Base-by-base conservation (phyloP, 495 filamentous ascomycete genomes). In the Halenospora varia region DNA sequence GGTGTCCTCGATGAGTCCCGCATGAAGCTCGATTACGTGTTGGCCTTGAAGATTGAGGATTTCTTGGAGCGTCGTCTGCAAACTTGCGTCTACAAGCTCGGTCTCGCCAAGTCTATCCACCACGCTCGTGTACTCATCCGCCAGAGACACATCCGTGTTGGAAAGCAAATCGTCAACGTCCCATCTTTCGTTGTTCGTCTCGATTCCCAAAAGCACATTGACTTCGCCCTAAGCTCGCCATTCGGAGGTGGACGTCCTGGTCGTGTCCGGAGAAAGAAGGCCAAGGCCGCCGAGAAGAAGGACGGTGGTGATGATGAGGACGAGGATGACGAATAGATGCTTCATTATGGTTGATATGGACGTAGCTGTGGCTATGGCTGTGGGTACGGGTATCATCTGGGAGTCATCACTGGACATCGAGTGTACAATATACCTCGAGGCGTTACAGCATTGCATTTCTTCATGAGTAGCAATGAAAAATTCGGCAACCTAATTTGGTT, bases 1-100 rank as follows among this genome's bases (percentile, higher is more conserved):
- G 94, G 94, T 89, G 94, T 98, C 71, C 89, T 98, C 74, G 94
- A 98, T 75, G 94, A 98, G 83, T 88, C 90, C 75, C 94, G 95
- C 85, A 98, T 97, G 95, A 98, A 96, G 88, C 92, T 98, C 82
- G 94, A 98, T 95, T 98, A 98, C 89, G 94, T 98, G 71, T 83
- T 98, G 70, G 94, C 94, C 75, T 88, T 98, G 61, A 92, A 92
- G 81, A 86, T 89, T 69, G 95, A 98, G 77, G 94, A 98, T 75
- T 98, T 98, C 87, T 84, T 98, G 78, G 94, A 98, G 87, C 92
- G 94, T 69, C 90, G 94, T 80, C 92, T 98, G 65, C 82, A 98
- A 85, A 98, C 94, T 67, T 96, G 94, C 71, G 94, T 98, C 73
- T 97, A 96, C 88, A 97, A 97, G 85, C 94, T 98, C 65, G 94